Percentiles rank a stretch among this genome's conserved stretches.
phyloP scores from a whole-genome alignment of 352 stramenopile genomes.

The Globisporangium nodosum region DNA sequence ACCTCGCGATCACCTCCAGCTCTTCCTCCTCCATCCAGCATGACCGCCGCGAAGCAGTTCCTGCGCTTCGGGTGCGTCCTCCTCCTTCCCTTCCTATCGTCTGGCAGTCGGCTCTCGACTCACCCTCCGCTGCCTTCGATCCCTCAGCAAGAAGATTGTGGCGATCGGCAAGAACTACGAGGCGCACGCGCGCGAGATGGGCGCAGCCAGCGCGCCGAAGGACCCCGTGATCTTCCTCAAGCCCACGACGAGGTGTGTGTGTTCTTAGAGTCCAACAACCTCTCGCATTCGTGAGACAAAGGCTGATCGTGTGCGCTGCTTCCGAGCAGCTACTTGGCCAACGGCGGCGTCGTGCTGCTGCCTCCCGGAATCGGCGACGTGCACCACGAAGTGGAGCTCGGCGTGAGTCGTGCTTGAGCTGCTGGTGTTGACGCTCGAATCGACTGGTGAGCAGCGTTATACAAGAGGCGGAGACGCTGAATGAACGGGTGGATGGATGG shows the following conservation, averaged over 20 bases:
- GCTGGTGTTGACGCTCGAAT: not conserved
- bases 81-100: too few species aligned
- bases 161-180: slow-evolving; percentile 86
- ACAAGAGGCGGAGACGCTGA: not conserved
- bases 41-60: too few species aligned
- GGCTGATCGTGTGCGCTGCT: not conserved
- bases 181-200: slow-evolving; percentile 77
- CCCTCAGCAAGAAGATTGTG: slow-evolving; percentile 71
- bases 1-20: too few species aligned
- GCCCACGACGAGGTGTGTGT: slow-evolving; percentile 49
- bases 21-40: too few species aligned
- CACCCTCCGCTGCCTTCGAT: not conserved
- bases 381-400: slow-evolving; percentile 83
- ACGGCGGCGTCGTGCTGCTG: slow-evolving; percentile 54
- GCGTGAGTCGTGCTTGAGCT: slow-evolving; percentile 21
- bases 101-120: too few species aligned
- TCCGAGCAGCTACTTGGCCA: slow-evolving; percentile 44
- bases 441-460: not conserved
- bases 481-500: not conserved
- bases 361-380: slow-evolving; percentile 66
- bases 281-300: not conserved
- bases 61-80: too few species aligned
- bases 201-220: slow-evolving; percentile 49
- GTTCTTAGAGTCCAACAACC: not conserved
- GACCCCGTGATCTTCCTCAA: slow-evolving; percentile 82